Evolutionary conservation across 208 protist species (phyloP), one percentile per base, ranked within the genome.

Genomic region (Wallacemonas sp.): DNA sequence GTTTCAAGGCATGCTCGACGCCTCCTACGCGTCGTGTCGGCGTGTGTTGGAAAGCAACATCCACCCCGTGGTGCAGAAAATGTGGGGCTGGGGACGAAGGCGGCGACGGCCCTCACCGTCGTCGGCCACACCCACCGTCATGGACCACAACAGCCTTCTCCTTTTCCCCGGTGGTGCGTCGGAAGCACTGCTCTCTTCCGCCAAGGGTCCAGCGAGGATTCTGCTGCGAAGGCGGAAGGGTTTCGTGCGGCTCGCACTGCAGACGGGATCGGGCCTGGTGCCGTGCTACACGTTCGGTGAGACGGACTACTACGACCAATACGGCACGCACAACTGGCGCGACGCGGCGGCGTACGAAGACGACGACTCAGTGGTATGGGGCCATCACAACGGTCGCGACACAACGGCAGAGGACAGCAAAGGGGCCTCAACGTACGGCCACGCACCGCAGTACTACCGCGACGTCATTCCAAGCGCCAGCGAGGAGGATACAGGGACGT

Each of bases 231-330:
- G 76, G 4, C 74, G 83, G 27, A 64, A 72, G n/a, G 83, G 79
- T n/a, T 85, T 87, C 38, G 46, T 87, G 24, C 68, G 72, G 12
- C 68, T 87, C 1, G 73, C 67, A 9, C 53, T 87, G 17, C 68
- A 84, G 61, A 72, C 64, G 10, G 69, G 70, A 32, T 60, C 65
- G 37, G 52, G 57, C 38, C 70, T 87, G 19, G 74, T 87, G 37
- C 77, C 81, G 13, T 61, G 72, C 46, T 82, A 76, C 72, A 78
- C 68, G n/a, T 85, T 85, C 37, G 72, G 78, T 26, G 81, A 87
- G 53, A 83, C 71, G 34, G 71, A 87, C 70, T 83, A 76, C 48
- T 83, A 76, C 45, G 69, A 76, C 29, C 72, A 79, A 46, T 46
- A 59, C 57, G 52, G 32, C 52, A 69, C 65, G n/a, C 32, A 65